Evolutionary conservation across 805 yeast species (phyloP).

Genomic region (Barnettozyma pratensis): DNA sequence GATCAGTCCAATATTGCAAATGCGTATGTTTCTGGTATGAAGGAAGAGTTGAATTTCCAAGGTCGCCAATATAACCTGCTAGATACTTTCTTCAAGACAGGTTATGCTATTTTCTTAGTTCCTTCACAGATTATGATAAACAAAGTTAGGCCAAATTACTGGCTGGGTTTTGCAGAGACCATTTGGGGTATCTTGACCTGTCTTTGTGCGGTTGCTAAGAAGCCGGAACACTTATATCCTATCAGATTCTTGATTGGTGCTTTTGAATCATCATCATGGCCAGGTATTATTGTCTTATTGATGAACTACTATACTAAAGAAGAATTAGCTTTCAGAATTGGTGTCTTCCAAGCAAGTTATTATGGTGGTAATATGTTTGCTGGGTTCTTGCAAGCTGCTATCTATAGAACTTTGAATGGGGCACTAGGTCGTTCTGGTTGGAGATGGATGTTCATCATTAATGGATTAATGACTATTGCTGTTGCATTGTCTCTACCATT

Average conservation of each 20-base stretch:
- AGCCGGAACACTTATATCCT: conserved; percentile 38
- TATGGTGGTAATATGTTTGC: conserved; percentile 16
- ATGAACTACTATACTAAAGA: conserved; percentile 32
- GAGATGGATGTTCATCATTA: conserved; percentile 15
- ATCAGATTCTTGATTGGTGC: conserved; percentile 63
- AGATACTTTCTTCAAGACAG: conserved; percentile 55
- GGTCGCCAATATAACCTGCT: conserved; percentile 26
- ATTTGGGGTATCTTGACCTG: conserved; percentile 68
- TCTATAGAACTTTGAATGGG: conserved; percentile 6
- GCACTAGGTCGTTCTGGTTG: conserved; percentile 10
- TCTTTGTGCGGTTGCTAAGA: conserved; percentile 38
- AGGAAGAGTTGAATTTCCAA: conserved; percentile 30
- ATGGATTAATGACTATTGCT: conserved; percentile 14
- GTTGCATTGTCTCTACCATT: conserved; percentile 31
- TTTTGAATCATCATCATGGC: conserved; percentile 59
- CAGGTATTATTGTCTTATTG: conserved; percentile 33
- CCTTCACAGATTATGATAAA: conserved; percentile 62
- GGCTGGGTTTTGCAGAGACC: conserved; percentile 50
- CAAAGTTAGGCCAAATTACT: conserved; percentile 44
- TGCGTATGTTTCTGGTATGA: conserved; percentile 51
- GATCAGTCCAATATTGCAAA: conserved; percentile 50
- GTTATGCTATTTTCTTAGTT: conserved; percentile 56
- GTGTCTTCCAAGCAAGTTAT: conserved; percentile 18
- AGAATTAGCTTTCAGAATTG: conserved; percentile 31
- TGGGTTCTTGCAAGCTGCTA: conserved; percentile 34